These are phyloP conservation scores for Podaxis sp. DNA, from an alignment of 768 basidiomycete species.

Conservation along the genomic window DNA sequence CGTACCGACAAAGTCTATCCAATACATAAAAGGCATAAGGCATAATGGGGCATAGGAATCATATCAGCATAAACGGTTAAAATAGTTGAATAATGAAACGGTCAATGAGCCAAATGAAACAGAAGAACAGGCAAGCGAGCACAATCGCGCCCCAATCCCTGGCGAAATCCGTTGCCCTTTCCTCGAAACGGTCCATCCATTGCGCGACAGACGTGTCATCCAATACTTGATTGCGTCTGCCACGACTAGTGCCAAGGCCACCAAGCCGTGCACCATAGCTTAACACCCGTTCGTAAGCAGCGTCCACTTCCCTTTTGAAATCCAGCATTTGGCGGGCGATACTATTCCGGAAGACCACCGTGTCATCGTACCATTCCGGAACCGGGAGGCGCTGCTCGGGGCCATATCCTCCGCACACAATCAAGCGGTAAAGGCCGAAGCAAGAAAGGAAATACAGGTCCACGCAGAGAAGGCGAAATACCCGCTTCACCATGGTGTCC, in stretches of 20 bases:
- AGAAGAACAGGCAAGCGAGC: not conserved
- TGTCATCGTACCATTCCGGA: constrained; percentile 11
- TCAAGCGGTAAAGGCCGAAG: constrained; percentile 5
- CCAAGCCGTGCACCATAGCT: not conserved
- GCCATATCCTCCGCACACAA: constrained; percentile 7
- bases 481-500: not conserved
- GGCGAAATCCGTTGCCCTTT: not conserved
- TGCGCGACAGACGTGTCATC: not conserved
- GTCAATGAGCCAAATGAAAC: not conserved
- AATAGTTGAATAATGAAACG: constrained; percentile 1
- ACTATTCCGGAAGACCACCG: not conserved
- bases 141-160: not conserved
- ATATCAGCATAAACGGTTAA: not conserved
- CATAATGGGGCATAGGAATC: not conserved
- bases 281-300: not conserved
- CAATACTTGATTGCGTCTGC: not conserved
- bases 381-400: not conserved
- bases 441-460: constrained; percentile 5
- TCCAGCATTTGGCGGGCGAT: not conserved
- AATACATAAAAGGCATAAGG: not conserved
- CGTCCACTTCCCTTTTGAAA: not conserved
- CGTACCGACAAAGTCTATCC: not conserved
- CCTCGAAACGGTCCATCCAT: not conserved
- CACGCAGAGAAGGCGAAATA: constrained; percentile 1
- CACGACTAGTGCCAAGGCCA: not conserved